phyloP scores from a whole-genome alignment of 2,329 filamentous ascomycete genomes.

The Penicillium sp. region DNA sequence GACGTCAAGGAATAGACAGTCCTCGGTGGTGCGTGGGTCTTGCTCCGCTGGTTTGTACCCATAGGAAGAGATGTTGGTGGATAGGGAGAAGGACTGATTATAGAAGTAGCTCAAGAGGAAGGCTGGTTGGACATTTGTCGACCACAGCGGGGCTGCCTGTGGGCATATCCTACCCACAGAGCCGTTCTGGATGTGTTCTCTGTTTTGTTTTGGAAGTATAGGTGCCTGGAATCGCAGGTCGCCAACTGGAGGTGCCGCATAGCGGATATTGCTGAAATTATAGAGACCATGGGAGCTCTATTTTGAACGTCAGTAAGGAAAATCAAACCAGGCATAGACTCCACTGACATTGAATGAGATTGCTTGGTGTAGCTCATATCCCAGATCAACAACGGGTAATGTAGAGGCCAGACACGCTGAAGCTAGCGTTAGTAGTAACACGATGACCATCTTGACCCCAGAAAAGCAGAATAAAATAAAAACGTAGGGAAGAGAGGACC shows the following conservation, averaged over 20 bases:
- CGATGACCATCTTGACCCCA: conserved; percentile 7
- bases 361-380: conserved; percentile 53
- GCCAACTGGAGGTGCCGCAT: conserved; percentile 53
- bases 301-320: neutral
- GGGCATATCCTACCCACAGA: conserved; percentile 45
- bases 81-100: conserved; percentile 15
- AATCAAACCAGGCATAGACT: neutral
- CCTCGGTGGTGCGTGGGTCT: conserved; percentile 33
- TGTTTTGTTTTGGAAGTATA: conserved; percentile 42
- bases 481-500: neutral
- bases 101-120: conserved; percentile 21
- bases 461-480: neutral
- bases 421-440: conserved; percentile 13
- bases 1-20: conserved; percentile 41
- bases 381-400: conserved; percentile 50
- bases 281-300: conserved; percentile 44
- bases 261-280: conserved; percentile 58
- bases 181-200: conserved; percentile 48
- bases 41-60: conserved; percentile 13
- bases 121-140: conserved; percentile 13
- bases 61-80: conserved; percentile 24
- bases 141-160: conserved; percentile 49
- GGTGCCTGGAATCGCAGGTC: conserved; percentile 53
- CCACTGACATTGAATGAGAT: conserved; percentile 21
- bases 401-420: conserved; percentile 19